Evolutionary conservation across 192 early-diverging fungal species (phyloP), one percentile per base, ranked within the genome.

Genomic region (Coemansia sp.): DNA sequence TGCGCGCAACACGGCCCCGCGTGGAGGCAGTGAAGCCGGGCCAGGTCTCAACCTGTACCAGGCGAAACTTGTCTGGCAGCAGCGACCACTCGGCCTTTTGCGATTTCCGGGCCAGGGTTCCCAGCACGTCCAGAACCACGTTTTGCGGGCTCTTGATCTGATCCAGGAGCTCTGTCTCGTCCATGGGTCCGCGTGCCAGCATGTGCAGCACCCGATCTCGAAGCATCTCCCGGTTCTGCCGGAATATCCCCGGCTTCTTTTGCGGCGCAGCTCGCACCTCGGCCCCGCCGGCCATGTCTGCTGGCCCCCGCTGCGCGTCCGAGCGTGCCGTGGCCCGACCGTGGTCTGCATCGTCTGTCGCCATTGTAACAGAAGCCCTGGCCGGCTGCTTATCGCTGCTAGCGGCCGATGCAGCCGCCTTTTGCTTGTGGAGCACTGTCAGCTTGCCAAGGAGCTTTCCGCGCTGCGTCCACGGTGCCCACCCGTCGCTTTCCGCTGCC

Each of bases 21-120:
- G 61, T 59, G 36, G 48, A 54, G 11, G 48, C 58, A 16, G 44
- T 62, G 43, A 79, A 81, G 28, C 36, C 61, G 10, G 59, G 61
- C 81, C 81, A 83, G 33, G 63, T 56, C 19, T 72, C 61, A 6
- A 83, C 64, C 43, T 71, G 61, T 22, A 83, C 69, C 23, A 69
- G 60, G 33, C 52, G 63, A 44, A 72, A 83, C 12, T 57, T 47
- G 36, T 75, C 75, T 3, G 69, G 65, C 23, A 37, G 58, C 35
- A 83, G 55, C 11, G 72, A 18, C 68, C 77, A 82, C 31, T 40
- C 40, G 2, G 56, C 47, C 23, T 50, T 51, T n/a, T n/a, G n/a
- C 5, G 54, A 19, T 13, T 54, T 54, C 2, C 34, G 41, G 1
- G 37, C 47, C 9, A 58, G 14, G 36, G 14, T 17, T 11, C 25